Evolutionary conservation across 352 stramenopile genomes (phyloP), one percentile per base, ranked within the genome.

Genomic region (Pythium biforme): DNA sequence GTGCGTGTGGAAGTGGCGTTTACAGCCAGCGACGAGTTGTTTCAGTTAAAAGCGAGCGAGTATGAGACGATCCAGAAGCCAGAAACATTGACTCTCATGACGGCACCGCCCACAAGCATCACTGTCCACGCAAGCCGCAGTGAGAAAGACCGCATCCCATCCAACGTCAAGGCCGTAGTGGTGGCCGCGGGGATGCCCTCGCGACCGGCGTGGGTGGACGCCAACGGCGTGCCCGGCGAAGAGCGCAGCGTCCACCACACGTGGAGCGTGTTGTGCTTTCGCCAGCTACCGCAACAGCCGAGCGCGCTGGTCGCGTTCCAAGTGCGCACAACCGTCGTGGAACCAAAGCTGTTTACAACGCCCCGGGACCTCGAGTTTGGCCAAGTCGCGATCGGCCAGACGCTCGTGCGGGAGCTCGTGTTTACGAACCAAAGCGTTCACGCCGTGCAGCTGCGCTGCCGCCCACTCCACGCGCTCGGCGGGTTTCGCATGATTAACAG

Each of bases 1-100:
- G 31, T 84, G 12, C 76, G 89, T 7, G 58, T 98, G 11, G 92
- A 98, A 62, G 72, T 98, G 12, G 83, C 88, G 34, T 97, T 95
- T 63, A 60, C 57, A 14, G 82, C 91, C 0, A 75, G 55, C 4
- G 66, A 78, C 9, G 62, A 75, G 25, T 56, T 88, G 15, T 86
- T 88, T 43, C 68, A 72, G 17, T 15, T 83, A 0, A 9, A 26
- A 8, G 50, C 74, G 39, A 59, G n/a, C 1, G 65, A 63, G 6
- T 62, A 66, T 20, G 40, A 58, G 15, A 37, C 25, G 11, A 19
- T 15, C n/a, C 46, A 55, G 12, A 56, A 14, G 0, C 34, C 15
- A 10, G 54, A 4, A 29, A 59, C 33, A 34, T 0, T 29, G 33
- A 22, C 29, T 48, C 2, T 7, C 5, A 14, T 5, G 20, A 56